A percentile compares a stretch with the other conserved stretches of the same genome.
Conservation (phyloP, 208 protist genomes). For the Vickermania ingenoplastis region DNA sequence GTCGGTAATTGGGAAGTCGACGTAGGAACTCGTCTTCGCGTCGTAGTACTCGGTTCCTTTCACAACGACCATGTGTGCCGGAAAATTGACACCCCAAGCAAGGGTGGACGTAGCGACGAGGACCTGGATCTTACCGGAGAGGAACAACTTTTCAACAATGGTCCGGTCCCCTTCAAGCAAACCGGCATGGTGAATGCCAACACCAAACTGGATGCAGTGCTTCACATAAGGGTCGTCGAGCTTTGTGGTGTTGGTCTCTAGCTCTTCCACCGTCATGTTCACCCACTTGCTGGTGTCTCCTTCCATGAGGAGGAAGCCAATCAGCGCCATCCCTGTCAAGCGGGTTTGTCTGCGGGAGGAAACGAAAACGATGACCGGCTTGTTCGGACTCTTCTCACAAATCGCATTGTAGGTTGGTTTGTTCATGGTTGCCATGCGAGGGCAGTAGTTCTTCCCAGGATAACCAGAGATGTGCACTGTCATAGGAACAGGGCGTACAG, state of each 20-base stretch:
- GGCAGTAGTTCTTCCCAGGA: constrained; percentile 96
- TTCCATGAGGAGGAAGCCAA: constrained; percentile 90
- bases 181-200: constrained; percentile 99
- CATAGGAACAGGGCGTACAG: constrained; percentile 97
- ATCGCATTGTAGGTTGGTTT: constrained; percentile 98
- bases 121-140: constrained; percentile 92
- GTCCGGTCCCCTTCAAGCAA: constrained; percentile 75
- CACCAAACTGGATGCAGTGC: constrained; percentile 97
- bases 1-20: constrained; percentile 99
- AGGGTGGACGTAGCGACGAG: constrained; percentile 98
- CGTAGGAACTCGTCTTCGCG: constrained; percentile 93
- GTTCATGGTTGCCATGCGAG: constrained; percentile 99
- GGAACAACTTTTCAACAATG: constrained; percentile 93
- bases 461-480: constrained; percentile 95
- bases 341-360: constrained; percentile 97
- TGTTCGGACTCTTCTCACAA: constrained; percentile 83
- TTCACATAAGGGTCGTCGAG: constrained; percentile 87
- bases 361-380: constrained; percentile 99
- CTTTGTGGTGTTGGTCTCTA: constrained; percentile 52
- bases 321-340: constrained; percentile 97
- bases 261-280: constrained; percentile 81
- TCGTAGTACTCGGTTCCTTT: constrained; percentile 99
- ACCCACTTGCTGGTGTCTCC: constrained; percentile 92
- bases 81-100: constrained; percentile 99
- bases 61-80: constrained; percentile 99